Evolutionary conservation across 768 basidiomycete genomes (phyloP), one percentile per base, ranked within the genome.

Genomic region (Rhizopogon vulgaris): DNA sequence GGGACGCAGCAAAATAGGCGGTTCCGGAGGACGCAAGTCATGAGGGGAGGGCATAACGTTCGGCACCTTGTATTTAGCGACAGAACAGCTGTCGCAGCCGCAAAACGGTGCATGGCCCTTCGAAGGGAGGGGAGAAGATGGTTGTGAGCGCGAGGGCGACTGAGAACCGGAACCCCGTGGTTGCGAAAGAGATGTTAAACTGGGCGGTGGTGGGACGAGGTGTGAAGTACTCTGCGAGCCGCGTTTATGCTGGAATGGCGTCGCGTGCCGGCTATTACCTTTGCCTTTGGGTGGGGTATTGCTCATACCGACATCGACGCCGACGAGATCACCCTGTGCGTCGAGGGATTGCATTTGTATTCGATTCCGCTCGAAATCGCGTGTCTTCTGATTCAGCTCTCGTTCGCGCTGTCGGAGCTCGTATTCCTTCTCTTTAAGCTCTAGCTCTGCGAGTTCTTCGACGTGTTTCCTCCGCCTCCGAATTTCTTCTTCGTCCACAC

Each of bases 41-140:
- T 67, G 63, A 39, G 63, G 55, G 17, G 63, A 53, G 18, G 64
- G 54, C 52, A 56, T 11, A 63, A 52, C 42, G 57, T 62, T 69
- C 11, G 63, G 55, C 10, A 52, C 49, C 53, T 69, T 73, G 62
- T 87, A 87, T 56, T 83, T 81, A 43, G 69, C 67, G 11, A 76
- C 71, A 4, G 85, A 84, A 58, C 85, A 87, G 0, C 72, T 65
- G 49, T 80, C 80, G 58, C 85, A 87, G 14, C 83, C 83, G 51
- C 85, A 88, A 58, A 78, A 82, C 1, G 80, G 74, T 1, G 81
- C 80, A 54, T 88, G 85, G 7, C 71, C 67, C 9, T 65, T 62
- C 12, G 65, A 45, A 18, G 60, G 63, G 48, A 58, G 55, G 52
- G 53, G 52, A 25, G 65, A 58, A 25, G 58, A 61, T 9, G 63